Base-by-base conservation (phyloP, 2,329 filamentous ascomycete species). In the Fusarium xylarioides region DNA sequence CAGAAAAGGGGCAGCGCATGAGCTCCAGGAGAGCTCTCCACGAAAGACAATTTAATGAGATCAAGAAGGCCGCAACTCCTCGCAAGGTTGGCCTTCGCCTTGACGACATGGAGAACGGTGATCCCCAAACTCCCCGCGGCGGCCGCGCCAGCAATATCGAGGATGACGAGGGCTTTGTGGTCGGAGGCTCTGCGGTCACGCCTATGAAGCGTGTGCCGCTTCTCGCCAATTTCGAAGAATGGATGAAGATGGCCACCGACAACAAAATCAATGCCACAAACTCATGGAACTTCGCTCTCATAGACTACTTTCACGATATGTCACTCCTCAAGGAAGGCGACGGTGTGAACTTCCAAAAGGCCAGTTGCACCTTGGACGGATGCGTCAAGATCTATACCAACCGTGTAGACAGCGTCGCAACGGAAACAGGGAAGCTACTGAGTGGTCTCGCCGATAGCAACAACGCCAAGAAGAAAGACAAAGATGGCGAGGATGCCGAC, bases 201-300 rank as follows among this genome's bases (percentile, higher is more conserved):
- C 96, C 95, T 60, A 95, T 97, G 92, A 97, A 97, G 87, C 93
- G 95, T 69, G 94, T 97, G 34, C 96, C 96, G 2, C 93, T 99
- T 77, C 86, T 99, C 61, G 96, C 96, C 79, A 99, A 99, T 83
- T 99, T 98, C 78, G 96, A 99, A 82, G 96, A 99, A 81, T 98
- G 95, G 96, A 98, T 99, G 95, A 99, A 98, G 87, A 97, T 99
- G 95, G 96, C 96, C 5, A 98, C 96, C 21, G 96, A 99, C 85
- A 99, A 99, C 85, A 96, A 96, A 83, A 99, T 99, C 87, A 99
- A 98, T 81, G 95, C 96, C 54, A 91, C 92, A 67, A 99, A 99
- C 82, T 98, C 95, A 35, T 99, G 96, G 96, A 98, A 98, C 82
- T 98, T 99, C 84, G 96, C 96, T n/a, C 89, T 99, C 23, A 99